Evolutionary conservation across 2,329 filamentous ascomycete species (phyloP), one percentile per base, ranked within the genome.

Genomic region (Apiospora malaysiana): DNA sequence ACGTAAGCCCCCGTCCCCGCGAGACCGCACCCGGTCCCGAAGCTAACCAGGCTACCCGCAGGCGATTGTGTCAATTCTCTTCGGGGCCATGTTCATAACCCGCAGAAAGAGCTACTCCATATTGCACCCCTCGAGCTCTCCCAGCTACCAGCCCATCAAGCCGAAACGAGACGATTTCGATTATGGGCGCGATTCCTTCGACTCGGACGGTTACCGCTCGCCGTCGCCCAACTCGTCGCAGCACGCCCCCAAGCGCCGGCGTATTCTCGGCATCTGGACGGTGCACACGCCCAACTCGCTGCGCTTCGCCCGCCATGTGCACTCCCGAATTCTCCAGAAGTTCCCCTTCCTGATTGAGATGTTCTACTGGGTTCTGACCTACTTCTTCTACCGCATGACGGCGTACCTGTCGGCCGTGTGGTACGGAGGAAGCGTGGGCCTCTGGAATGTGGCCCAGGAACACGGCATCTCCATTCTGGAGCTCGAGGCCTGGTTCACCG

Each of bases 291-390:
- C 88, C 18, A 89, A 89, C 74, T 87, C 88, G 5, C 87, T 87
- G 27, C 85, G 87, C 16, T 91, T 90, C 79, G 82, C 85, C 68
- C 81, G 86, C 70, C 82, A 90, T 76, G 76, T 88, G 59, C 89
- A 91, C 79, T 90, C 87, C 71, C 84, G 88, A 37, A 82, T 91
- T 69, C 80, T 91, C 67, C 85, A 89, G 75, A 90, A 89, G 75
- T 90, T 90, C 74, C 91, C 91, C 5, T 93, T 93, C 77, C 79
- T 93, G 70, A 85, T 93, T 67, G 91, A 93, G 79, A 92, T 93
- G 89, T 92, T 92, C 79, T 93, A 93, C 82, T 93, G 91, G 91
- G 84, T 87, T 59, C 84, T 92, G 75, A 92, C 90, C 76, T 88
- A 90, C 73, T 83, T 86, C 65, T 90, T 91, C 77, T 92, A 92